These are phyloP conservation scores for Cutaneotrichosporon spelunceum DNA, from an alignment of 1,284 basidiomycete species.

Conservation along the genomic window DNA sequence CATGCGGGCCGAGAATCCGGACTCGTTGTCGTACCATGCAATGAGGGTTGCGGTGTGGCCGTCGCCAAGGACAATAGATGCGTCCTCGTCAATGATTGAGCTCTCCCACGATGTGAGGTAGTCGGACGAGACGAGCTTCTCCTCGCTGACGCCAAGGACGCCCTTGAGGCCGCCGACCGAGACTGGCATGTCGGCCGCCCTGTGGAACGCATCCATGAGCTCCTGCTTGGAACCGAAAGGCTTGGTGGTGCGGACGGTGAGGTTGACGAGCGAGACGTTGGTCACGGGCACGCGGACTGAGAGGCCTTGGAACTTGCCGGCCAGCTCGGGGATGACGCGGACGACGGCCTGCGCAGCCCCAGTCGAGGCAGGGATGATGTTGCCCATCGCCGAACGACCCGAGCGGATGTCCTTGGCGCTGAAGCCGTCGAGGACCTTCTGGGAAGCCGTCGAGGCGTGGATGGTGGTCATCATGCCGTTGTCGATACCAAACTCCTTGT, in stretches of 20 bases:
- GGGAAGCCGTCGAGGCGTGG: slow-evolving; percentile 51
- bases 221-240: slow-evolving; percentile 46
- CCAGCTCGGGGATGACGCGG: slow-evolving; percentile 52
- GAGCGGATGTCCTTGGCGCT: slow-evolving; percentile 49
- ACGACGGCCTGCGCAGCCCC: slow-evolving; percentile 52
- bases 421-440: slow-evolving; percentile 53
- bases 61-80: slow-evolving; percentile 46
- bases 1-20: slow-evolving; percentile 36
- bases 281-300: slow-evolving; percentile 52
- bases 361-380: slow-evolving; percentile 52
- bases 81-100: slow-evolving; percentile 49
- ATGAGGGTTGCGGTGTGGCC: slow-evolving; percentile 47
- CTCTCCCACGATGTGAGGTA: slow-evolving; percentile 44
- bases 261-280: slow-evolving; percentile 53
- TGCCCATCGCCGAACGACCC: slow-evolving; percentile 47
- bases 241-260: slow-evolving; percentile 47
- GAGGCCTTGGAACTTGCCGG: slow-evolving; percentile 52
- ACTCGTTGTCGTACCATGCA: slow-evolving; percentile 53
- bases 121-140: slow-evolving; percentile 52
- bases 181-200: slow-evolving; percentile 32
- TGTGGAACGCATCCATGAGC: slow-evolving; percentile 47
- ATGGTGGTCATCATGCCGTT: slow-evolving; percentile 54
- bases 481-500: slow-evolving; percentile 50
- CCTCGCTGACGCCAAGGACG: slow-evolving; percentile 48
- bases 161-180: slow-evolving; percentile 31